These are phyloP conservation scores for Fusarium floridanum DNA, from an alignment of 2,329 filamentous ascomycete species.

Conservation along the genomic window DNA sequence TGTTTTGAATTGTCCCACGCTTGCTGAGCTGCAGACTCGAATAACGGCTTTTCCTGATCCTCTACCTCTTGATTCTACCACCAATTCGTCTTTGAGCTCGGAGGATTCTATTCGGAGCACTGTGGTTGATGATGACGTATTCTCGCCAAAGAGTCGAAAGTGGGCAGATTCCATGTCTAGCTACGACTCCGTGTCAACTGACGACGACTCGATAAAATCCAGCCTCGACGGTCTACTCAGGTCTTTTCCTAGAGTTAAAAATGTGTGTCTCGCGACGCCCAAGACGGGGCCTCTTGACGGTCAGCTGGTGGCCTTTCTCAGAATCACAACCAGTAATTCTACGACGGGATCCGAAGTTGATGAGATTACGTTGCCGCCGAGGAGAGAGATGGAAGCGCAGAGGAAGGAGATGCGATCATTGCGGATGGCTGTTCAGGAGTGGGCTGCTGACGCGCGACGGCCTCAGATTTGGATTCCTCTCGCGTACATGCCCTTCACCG, in stretches of 20 bases:
- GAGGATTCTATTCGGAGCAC: conserved; percentile 24
- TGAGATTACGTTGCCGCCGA: conserved; percentile 48
- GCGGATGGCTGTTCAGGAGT: conserved; percentile 56
- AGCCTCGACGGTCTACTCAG: conserved; percentile 55
- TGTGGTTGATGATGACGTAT: conserved; percentile 9
- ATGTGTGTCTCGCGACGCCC: conserved; percentile 59
- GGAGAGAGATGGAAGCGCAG: conserved; percentile 56
- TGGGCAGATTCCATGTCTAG: conserved; percentile 25
- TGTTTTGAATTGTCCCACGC: conserved; percentile 57
- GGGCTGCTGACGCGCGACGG: conserved; percentile 48
- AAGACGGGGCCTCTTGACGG: conserved; percentile 65
- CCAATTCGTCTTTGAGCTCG: neutral
- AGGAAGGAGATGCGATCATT: conserved; percentile 58
- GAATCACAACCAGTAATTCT: conserved; percentile 45
- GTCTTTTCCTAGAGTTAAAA: conserved; percentile 56
- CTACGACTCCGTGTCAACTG: conserved; percentile 25
- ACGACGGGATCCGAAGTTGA: neutral
- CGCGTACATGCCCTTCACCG: conserved; percentile 59
- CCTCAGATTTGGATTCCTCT: conserved; percentile 65
- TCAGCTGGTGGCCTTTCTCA: conserved; percentile 62
- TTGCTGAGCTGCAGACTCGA: conserved; percentile 60
- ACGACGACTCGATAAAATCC: conserved; percentile 12
- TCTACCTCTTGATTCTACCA: neutral
- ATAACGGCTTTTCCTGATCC: conserved; percentile 40
- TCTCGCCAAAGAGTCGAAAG: conserved; percentile 12